Evolutionary conservation across 768 basidiomycete genomes (phyloP).

Genomic region (Coprinopsis marcescibilis): DNA sequence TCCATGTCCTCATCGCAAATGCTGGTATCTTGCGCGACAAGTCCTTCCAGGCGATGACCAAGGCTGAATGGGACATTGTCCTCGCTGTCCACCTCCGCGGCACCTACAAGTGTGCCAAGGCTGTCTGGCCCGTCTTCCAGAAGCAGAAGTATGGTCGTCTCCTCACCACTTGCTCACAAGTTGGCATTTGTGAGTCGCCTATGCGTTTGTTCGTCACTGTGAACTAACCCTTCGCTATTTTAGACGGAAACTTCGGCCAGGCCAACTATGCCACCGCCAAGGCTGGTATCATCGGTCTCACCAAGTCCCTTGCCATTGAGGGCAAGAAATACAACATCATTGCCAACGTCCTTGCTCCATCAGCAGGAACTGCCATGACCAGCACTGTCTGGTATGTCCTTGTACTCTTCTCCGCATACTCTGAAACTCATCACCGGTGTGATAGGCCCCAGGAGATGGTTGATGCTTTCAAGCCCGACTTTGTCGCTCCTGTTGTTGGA

Average conservation of each 20-base stretch:
- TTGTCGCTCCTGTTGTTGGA: slow-evolving; percentile 87
- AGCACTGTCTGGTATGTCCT: slow-evolving; percentile 70
- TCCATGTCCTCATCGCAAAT: slow-evolving; percentile 87
- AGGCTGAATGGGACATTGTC: slow-evolving; percentile 93
- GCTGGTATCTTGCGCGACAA: slow-evolving; percentile 94
- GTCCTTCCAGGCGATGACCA: slow-evolving; percentile 83
- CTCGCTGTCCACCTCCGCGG: slow-evolving; percentile 83
- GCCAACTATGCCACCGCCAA: slow-evolving; percentile 95
- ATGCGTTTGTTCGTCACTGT: background rate
- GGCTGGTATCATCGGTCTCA: slow-evolving; percentile 85
- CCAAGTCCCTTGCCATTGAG: slow-evolving; percentile 86
- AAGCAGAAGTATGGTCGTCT: slow-evolving; percentile 96
- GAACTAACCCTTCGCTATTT: slow-evolving; percentile 3
- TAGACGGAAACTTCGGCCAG: slow-evolving; percentile 94
- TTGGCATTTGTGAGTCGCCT: slow-evolving; percentile 77
- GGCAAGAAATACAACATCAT: slow-evolving; percentile 88
- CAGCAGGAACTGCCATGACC: slow-evolving; percentile 90
- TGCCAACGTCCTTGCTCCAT: slow-evolving; percentile 82
- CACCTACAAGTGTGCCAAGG: slow-evolving; percentile 92
- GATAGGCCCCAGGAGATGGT: slow-evolving; percentile 77
- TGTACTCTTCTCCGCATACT: slow-evolving; percentile 1
- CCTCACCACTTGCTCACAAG: slow-evolving; percentile 88
- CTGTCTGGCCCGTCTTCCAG: slow-evolving; percentile 95
- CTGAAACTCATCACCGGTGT: background rate
- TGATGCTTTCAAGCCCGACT: slow-evolving; percentile 92